These are phyloP conservation scores for Mycena sp. DNA, from an alignment of 1,284 basidiomycete species.

Conservation along the genomic window DNA sequence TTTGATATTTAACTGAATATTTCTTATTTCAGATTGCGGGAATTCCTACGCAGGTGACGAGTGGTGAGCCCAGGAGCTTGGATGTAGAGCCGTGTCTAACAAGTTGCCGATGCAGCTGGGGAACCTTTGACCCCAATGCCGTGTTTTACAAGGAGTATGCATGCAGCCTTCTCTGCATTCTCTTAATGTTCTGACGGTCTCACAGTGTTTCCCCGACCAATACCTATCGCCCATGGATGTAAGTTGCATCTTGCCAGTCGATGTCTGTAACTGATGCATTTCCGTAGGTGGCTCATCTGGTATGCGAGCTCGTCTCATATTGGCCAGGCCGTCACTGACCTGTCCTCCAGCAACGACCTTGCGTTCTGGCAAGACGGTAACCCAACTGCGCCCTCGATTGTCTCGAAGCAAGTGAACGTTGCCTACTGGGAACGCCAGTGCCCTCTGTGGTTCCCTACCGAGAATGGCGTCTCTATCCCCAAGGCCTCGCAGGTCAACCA, in stretches of 20 bases:
- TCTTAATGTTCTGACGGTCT: too few relatives aligned
- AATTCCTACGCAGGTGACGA: constrained; percentile 18
- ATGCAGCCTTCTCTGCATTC: background rate
- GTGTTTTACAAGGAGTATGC: constrained; percentile 19
- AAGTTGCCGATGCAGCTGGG: constrained; percentile 10
- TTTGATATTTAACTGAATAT: background rate
- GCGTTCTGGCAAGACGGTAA: constrained; percentile 49
- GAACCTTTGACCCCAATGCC: constrained; percentile 21
- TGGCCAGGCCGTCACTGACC: background rate
- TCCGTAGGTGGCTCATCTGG: constrained; percentile 22
- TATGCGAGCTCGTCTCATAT: background rate
- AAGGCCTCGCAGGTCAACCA: constrained; percentile 31
- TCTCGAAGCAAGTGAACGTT: constrained; percentile 49
- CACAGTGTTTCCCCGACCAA: constrained; percentile 13
- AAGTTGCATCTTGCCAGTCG: background rate
- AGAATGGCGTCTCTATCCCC: constrained; percentile 37
- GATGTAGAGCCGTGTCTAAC: background rate
- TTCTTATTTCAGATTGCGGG: constrained; percentile 9
- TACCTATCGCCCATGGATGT: constrained; percentile 29
- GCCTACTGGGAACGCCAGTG: constrained; percentile 54
- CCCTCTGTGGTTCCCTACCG: constrained; percentile 45
- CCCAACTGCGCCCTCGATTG: constrained; percentile 42
- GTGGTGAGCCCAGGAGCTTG: background rate
- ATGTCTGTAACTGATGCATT: background rate
- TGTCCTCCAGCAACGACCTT: constrained; percentile 37